Evolutionary conservation across 2,329 filamentous ascomycete genomes (phyloP).

Genomic region (Alternaria panax): DNA sequence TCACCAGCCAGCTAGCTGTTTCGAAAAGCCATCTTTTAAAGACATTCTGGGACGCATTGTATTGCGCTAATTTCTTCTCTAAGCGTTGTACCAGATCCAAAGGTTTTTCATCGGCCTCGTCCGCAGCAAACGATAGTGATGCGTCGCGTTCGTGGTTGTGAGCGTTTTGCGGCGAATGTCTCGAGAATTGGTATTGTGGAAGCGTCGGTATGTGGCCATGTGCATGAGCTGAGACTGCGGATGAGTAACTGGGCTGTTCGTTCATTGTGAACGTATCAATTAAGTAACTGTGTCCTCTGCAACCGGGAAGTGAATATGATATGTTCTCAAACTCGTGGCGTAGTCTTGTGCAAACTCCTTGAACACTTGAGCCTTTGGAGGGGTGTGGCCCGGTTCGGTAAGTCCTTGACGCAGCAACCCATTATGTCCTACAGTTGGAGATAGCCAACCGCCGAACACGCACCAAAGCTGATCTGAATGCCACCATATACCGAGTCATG

Average conservation of each 20-base stretch:
- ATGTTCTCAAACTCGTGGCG: too few species aligned
- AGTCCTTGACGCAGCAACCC: too few species aligned
- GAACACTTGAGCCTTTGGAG: fast-evolving
- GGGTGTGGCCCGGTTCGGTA: too few species aligned
- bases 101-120: neutral
- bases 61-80: conserved; percentile 30
- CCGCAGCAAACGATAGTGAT: neutral
- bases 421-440: too few species aligned
- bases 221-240: neutral
- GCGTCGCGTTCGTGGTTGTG: neutral
- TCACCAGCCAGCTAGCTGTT: conserved; percentile 22
- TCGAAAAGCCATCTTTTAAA: conserved; percentile 41
- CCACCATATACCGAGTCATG: neutral
- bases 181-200: neutral
- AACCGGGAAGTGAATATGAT: too few species aligned
- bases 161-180: neutral
- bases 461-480: too few species aligned
- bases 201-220: neutral
- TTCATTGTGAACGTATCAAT: neutral
- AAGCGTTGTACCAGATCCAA: conserved; percentile 30
- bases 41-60: conserved; percentile 27
- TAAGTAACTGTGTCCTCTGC: too few species aligned
- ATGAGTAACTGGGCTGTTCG: neutral
- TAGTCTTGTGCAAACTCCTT: too few species aligned
- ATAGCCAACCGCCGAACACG: too few species aligned